Base-by-base conservation (phyloP, 75 land plant species). In the Picea glauca region DNA sequence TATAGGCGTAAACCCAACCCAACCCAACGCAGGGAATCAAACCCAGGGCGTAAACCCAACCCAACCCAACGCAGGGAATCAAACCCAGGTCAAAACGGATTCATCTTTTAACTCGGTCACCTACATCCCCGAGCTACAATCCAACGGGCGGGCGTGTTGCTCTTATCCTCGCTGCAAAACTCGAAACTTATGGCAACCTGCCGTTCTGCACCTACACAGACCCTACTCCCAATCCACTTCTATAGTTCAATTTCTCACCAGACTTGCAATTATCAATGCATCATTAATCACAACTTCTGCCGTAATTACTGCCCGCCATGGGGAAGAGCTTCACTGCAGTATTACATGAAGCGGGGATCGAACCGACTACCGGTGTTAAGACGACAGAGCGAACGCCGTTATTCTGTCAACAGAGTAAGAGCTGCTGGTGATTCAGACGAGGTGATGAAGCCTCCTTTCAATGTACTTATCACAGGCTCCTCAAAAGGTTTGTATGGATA, bases 381-480 rank as follows among this genome's bases (percentile, higher is more conserved):
- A 32, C 70, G 15, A 18, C 33, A 66, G 70, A 66, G 35, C 15
- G n/a, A 35, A 33, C 43, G 35, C 5, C 35, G 30, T 35, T 66
- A 35, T 66, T 66, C 70, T 14, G 38, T 66, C 43, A 32, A 66
- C 9, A 66, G 70, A 66, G 35, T 70, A 40, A 70, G 74, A 70
- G 74, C 74, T 43, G 74, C 56, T 3, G 56, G 56, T 50, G 56
- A 50, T 50, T 50, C 56, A 50, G 50, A 43, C n/a, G 85, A 90
- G 78, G 80, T 88, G 13, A 91, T 87, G 93, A 73, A 84, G 7
- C 89, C 94, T 62, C 97, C 98, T 13, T 94, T 79, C 79, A 94
- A 94, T 70, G 98, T 94, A 21, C 84, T 96, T 38, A 90, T 96
- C 74, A 96, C 98, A 58, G 98, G 98, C n/a, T 94, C 98, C 46